These are phyloP conservation scores for Conoideocrella luteorostrata DNA, from an alignment of 2,329 filamentous ascomycete species.

Conservation along the genomic window DNA sequence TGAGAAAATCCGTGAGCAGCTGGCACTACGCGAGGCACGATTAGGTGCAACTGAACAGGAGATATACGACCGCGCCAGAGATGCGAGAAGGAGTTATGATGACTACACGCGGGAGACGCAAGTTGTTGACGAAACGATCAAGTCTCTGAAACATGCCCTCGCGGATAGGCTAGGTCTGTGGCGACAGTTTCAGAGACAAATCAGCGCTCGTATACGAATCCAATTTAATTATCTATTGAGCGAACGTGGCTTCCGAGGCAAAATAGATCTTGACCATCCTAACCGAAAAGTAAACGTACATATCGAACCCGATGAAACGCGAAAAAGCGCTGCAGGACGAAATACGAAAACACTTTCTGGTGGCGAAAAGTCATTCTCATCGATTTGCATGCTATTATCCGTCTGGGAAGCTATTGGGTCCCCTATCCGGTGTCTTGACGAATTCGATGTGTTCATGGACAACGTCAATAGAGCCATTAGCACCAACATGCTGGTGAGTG, in stretches of 20 bases:
- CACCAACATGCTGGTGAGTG: conserved; percentile 82
- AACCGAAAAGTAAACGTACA: conserved; percentile 69
- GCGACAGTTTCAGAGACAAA: conserved; percentile 73
- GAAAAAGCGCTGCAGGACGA: conserved; percentile 61
- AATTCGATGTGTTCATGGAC: conserved; percentile 99
- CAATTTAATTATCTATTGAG: conserved; percentile 85
- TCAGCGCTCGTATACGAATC: conserved; percentile 77
- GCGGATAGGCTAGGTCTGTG: conserved; percentile 66
- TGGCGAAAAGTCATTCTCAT: conserved; percentile 96
- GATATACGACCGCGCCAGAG: conserved; percentile 45
- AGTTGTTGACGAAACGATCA: conserved; percentile 35
- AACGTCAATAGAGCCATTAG: conserved; percentile 89
- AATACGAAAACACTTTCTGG: conserved; percentile 90
- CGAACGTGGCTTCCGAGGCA: conserved; percentile 82
- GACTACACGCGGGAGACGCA: conserved; percentile 36
- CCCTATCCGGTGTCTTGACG: conserved; percentile 87
- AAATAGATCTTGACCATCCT: conserved; percentile 70
- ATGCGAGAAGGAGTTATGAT: conserved; percentile 35
- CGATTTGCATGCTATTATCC: conserved; percentile 84
- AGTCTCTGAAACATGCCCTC: conserved; percentile 52
- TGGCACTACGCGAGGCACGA: conserved; percentile 49
- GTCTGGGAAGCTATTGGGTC: conserved; percentile 99
- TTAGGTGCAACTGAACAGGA: conserved; percentile 60
- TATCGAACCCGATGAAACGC: conserved; percentile 66
- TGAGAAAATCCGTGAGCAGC: conserved; percentile 48